These are phyloP conservation scores for Venturia aucupariae DNA, from an alignment of 2,329 filamentous ascomycete genomes.

Conservation along the genomic window DNA sequence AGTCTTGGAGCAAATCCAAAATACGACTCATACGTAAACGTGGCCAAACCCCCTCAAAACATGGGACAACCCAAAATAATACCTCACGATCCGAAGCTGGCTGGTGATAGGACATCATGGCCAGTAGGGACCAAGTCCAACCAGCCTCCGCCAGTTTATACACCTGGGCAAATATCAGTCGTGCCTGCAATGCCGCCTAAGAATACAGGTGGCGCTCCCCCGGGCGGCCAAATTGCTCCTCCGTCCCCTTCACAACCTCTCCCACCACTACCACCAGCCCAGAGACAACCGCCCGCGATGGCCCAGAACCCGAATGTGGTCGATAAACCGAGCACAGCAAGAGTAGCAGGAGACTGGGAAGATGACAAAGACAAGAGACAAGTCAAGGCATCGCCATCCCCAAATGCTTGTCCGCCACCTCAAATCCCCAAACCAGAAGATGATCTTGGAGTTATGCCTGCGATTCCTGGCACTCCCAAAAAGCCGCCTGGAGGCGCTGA, in stretches of 20 bases:
- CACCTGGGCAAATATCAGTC: not conserved
- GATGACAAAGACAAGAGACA: too few species aligned
- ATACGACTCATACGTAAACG: constrained; percentile 1
- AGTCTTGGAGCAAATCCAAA: constrained; percentile 2
- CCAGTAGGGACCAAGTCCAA: not conserved
- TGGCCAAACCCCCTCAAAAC: not conserved
- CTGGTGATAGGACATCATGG: not conserved
- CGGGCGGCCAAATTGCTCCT: not conserved
- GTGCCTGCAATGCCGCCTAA: not conserved
- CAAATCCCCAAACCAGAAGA: constrained; percentile 2
- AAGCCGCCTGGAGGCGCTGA: not conserved
- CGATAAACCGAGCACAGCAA: not conserved
- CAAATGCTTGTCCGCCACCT: not conserved
- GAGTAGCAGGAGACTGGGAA: too few species aligned
- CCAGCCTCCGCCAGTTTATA: not conserved
- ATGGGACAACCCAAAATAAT: not conserved
- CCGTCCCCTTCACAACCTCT: not conserved
- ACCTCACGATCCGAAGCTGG: not conserved
- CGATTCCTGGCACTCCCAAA: not conserved
- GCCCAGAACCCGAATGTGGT: not conserved
- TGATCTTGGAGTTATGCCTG: constrained; percentile 3
- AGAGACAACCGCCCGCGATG: not conserved
- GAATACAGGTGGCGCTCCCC: not conserved
- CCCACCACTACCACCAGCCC: not conserved
- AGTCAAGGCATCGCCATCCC: not conserved